Conservation (phyloP, 2,329 filamentous ascomycete genomes). For the Scortechinia acanthostroma region DNA sequence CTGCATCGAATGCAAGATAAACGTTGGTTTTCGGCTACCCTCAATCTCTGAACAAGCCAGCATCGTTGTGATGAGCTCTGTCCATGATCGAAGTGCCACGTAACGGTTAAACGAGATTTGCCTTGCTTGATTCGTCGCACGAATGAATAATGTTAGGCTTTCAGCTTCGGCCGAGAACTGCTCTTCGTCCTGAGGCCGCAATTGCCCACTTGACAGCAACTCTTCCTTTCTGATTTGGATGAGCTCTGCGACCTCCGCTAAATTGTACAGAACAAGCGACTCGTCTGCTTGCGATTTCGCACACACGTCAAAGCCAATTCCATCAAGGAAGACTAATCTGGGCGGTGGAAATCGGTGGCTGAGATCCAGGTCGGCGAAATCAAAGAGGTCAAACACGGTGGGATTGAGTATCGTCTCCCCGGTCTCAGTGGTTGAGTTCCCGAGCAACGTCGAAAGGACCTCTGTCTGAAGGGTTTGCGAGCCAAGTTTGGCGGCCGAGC, state of each 20-base stretch:
- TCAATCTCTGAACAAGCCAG: conserved; percentile 48
- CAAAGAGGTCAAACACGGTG: conserved; percentile 55
- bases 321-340: conserved; percentile 30
- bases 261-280: conserved; percentile 31
- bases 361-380: conserved; percentile 53
- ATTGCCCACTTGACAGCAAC: conserved; percentile 7
- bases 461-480: conserved; percentile 32
- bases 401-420: conserved; percentile 38
- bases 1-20: conserved; percentile 52
- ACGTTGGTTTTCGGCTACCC: conserved; percentile 33
- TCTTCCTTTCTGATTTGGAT: conserved; percentile 20
- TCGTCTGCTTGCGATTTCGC: conserved; percentile 30
- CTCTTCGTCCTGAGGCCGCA: conserved; percentile 7
- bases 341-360: conserved; percentile 26
- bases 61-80: conserved; percentile 48
- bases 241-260: conserved; percentile 41
- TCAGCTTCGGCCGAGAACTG: neutral
- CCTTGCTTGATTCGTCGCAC: neutral
- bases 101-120: conserved; percentile 19
- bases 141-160: neutral
- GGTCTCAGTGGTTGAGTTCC: conserved; percentile 31
- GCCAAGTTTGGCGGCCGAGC: conserved; percentile 36
- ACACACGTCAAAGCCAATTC: conserved; percentile 39
- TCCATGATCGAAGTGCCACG: conserved; percentile 49
- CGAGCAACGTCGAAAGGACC: conserved; percentile 44